Evolutionary conservation across 345 rosid species (phyloP).

Genomic region (Draba incana): DNA sequence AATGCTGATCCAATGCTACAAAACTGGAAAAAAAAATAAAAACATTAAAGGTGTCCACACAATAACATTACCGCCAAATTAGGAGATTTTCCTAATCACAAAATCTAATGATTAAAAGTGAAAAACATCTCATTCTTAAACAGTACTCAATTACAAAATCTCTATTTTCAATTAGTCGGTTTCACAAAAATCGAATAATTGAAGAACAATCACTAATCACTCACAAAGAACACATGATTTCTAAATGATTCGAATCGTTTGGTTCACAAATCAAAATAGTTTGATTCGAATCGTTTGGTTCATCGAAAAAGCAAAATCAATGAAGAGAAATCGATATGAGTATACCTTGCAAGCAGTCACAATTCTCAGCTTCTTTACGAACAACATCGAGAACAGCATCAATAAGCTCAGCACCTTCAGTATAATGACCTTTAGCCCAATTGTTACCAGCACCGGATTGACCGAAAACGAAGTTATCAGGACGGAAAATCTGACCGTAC

Average conservation of each 20-base stretch:
- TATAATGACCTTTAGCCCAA: slow-evolving; percentile 93
- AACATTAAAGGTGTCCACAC: slow-evolving; percentile 34
- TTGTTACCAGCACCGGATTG: slow-evolving; percentile 90
- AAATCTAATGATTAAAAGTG: slow-evolving; percentile 25
- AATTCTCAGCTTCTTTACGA: slow-evolving; percentile 95
- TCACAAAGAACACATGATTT: neutral
- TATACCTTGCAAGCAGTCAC: slow-evolving; percentile 96
- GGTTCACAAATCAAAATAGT: no score
- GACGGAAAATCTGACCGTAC: slow-evolving; percentile 80
- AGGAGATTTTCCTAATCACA: neutral
- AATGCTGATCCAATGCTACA: neutral
- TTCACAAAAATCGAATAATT: slow-evolving; percentile 10
- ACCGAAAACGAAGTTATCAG: slow-evolving; percentile 85
- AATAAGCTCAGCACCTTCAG: slow-evolving; percentile 95
- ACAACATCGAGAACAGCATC: slow-evolving; percentile 97
- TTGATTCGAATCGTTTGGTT: no score
- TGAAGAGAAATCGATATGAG: neutral
- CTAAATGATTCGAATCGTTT: no score
- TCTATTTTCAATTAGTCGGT: neutral
- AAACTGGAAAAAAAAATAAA: slow-evolving; percentile 14
- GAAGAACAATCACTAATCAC: slow-evolving; percentile 2
- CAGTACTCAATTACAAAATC: neutral
- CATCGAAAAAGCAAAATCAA: neutral
- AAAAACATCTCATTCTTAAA: slow-evolving; percentile 39
- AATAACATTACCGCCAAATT: slow-evolving; percentile 26